A percentile compares a stretch with the other conserved stretches of the same genome.
Evolutionary conservation across 2,329 filamentous ascomycete genomes (phyloP).

Genomic region (Xylaria sp.): DNA sequence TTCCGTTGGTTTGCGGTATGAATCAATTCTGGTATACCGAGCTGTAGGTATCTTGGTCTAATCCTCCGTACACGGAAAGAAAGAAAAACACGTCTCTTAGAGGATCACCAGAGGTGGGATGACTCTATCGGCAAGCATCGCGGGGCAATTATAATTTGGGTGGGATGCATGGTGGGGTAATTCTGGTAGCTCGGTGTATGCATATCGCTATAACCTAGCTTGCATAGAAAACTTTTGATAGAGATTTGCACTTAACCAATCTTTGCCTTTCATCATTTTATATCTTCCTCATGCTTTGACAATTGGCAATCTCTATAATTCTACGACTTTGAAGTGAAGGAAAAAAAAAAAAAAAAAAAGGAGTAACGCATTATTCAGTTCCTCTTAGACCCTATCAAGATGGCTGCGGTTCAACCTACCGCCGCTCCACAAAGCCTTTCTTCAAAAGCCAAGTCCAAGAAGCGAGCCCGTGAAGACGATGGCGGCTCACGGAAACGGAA

Average conservation of each 20-base stretch:
- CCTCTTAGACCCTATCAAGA: conserved; percentile 9
- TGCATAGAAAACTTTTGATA: conserved; percentile 15
- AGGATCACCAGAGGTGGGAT: background rate
- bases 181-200: conserved; percentile 23
- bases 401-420: conserved; percentile 29
- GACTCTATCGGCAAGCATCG: conserved; percentile 24
- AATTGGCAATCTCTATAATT: background rate
- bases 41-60: background rate
- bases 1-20: background rate
- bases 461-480: conserved; percentile 61
- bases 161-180: conserved; percentile 26
- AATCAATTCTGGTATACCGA: background rate
- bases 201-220: conserved; percentile 25
- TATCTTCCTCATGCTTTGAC: background rate
- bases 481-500: conserved; percentile 56
- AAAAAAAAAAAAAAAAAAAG: background rate
- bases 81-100: background rate
- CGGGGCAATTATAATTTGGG: conserved; percentile 36
- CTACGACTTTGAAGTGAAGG: background rate
- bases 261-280: conserved; percentile 8
- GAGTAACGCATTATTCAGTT: no score
- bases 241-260: conserved; percentile 23
- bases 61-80: background rate
- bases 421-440: conserved; percentile 29
- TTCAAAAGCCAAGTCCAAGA: conserved; percentile 50